Base-by-base conservation (phyloP, 495 filamentous ascomycete genomes). In the Stereocaulon alpinum region DNA sequence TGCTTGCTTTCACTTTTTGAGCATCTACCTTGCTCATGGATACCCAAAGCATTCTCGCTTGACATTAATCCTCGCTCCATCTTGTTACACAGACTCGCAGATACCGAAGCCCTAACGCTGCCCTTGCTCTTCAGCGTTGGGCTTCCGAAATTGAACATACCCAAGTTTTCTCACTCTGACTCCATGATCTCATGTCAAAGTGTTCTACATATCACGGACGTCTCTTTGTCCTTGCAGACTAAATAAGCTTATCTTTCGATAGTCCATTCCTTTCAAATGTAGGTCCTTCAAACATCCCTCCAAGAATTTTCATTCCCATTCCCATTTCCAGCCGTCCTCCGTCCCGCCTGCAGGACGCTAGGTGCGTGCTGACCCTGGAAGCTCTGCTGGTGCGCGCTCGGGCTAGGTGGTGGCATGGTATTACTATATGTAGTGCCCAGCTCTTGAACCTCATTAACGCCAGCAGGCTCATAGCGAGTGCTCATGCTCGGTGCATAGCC, bases 401-500 rank as follows among this genome's bases (percentile, higher is more conserved):
- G 52, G 34, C 57, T 63, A 14, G 43, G 41, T 12, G 61, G 61
- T 11, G 59, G 41, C 59, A 61, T 24, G n/a, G 57, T 54, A n/a
- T 61, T 30, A 18, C 48, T 59, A 20, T 64, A 64, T 2, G 58
- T 61, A 4, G 62, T 64, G 3, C 62, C 59, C 41, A 62, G 32
- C 51, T 56, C 48, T 15, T 49, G 60, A 3, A 55, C 58, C 45
- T 64, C 62, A 47, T 61, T 61, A 4, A 40, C 54, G 11, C 59
- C 42, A 54, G 7, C 58, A 11, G 56, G 65, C 43, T 59, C 59
- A 45, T 64, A 64, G 29, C 40, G 43, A 27, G 61, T 64, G 40
- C 63, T 65, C 42, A 62, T 60, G 22, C 55, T 59, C 17, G 60
- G 63, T 22, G 56, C 29, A 24, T 64, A 67, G 22, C 59, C 61